Evolutionary conservation across 1,284 basidiomycete genomes (phyloP).

Genomic region (Trichosporon inkin): DNA sequence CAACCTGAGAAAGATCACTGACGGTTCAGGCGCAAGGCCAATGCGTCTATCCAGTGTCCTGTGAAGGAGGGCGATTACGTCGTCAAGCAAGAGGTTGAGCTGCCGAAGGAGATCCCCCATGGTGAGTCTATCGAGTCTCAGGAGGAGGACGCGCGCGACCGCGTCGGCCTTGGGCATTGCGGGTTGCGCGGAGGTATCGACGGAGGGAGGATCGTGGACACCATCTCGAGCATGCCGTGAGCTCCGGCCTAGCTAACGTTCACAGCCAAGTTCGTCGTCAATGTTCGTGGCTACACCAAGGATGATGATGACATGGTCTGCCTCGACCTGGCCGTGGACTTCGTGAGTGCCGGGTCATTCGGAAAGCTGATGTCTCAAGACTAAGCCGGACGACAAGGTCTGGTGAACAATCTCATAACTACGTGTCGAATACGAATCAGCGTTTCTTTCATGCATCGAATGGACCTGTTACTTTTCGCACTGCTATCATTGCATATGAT

Average conservation of each 20-base stretch:
- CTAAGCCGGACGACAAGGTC: not conserved
- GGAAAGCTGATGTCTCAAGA: not conserved
- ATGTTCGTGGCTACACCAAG: constrained; percentile 67
- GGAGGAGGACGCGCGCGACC: no score
- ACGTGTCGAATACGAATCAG: not conserved
- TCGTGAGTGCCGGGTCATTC: constrained; percentile 39
- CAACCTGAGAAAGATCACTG: not conserved
- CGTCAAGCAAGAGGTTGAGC: constrained; percentile 70
- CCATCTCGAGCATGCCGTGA: no score
- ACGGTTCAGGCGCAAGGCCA: constrained; percentile 31
- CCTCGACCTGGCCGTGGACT: constrained; percentile 67
- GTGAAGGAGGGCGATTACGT: constrained; percentile 65
- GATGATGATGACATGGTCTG: constrained; percentile 77
- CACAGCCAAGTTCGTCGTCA: constrained; percentile 77
- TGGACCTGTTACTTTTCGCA: no score
- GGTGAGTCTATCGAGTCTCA: constrained; percentile 55
- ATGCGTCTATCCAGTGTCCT: constrained; percentile 45
- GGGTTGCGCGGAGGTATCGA: no score
- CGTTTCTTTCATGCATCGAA: not conserved
- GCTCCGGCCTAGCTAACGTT: no score
- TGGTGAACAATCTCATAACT: not conserved
- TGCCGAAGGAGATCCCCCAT: constrained; percentile 83
- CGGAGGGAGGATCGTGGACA: no score
- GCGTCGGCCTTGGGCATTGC: no score
- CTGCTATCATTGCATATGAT: no score